phyloP scores from a whole-genome alignment of 257 asterid genomes.

The Nyctanthes arbortristis region DNA sequence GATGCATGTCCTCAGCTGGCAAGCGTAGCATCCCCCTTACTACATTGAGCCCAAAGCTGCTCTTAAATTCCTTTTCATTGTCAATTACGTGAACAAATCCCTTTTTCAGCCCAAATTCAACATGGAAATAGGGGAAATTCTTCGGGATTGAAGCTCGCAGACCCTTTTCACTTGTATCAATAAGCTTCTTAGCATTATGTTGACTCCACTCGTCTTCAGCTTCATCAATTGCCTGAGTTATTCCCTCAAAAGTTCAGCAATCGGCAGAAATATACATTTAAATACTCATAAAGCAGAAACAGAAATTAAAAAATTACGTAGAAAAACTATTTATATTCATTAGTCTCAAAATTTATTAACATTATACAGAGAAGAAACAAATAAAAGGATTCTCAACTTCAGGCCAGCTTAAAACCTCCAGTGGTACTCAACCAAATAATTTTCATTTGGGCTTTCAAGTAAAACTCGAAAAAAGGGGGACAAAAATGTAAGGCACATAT shows the following conservation, averaged over 20 bases:
- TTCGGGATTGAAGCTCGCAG: constrained; percentile 84
- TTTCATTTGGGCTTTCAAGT: too few species aligned
- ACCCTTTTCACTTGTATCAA: constrained; percentile 88
- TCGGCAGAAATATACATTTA: not conserved
- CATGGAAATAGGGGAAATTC: constrained; percentile 93
- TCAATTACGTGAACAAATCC: constrained; percentile 98
- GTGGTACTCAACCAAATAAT: too few species aligned
- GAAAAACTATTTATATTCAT: too few species aligned
- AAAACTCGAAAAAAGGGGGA: too few species aligned
- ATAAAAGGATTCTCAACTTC: too few species aligned
- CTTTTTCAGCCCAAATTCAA: constrained; percentile 76
- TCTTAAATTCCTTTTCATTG: constrained; percentile 64
- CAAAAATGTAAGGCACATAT: too few species aligned
- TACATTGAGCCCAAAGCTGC: constrained; percentile 83
- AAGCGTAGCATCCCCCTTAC: constrained; percentile 74
- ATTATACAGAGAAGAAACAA: not conserved
- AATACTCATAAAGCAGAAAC: not conserved
- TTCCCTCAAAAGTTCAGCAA: not conserved
- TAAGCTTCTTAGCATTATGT: constrained; percentile 93
- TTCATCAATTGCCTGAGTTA: constrained; percentile 85
- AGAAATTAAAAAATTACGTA: too few species aligned
- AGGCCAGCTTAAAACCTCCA: too few species aligned
- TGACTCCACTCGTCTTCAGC: constrained; percentile 99
- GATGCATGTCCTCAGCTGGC: constrained; percentile 92
- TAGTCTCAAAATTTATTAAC: too few species aligned